Percentiles rank a stretch among this genome's conserved stretches.
phyloP scores from a whole-genome alignment of 1,284 basidiomycete genomes.

The Vanrija pseudolonga region DNA sequence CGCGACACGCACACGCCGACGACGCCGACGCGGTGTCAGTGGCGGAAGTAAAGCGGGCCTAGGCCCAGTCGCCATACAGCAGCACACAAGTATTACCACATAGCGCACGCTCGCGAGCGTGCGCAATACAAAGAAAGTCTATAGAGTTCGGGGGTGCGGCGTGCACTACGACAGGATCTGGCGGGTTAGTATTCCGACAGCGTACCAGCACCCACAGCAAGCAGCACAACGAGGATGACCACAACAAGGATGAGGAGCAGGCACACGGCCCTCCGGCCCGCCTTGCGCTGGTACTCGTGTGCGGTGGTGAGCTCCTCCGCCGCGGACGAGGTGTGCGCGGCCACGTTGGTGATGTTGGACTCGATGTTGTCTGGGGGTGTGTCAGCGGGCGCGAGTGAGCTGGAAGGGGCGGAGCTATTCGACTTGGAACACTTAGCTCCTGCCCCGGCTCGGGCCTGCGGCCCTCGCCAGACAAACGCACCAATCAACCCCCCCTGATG shows the following conservation, averaged over 20 bases:
- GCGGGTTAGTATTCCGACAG: not conserved
- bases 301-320: conserved; percentile 85
- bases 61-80: too few relatives aligned
- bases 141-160: not conserved
- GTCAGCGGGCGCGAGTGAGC: not conserved
- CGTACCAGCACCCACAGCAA: conserved; percentile 66
- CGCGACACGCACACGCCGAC: too few relatives aligned
- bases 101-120: not conserved
- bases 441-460: not conserved
- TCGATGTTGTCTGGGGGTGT: conserved; percentile 84
- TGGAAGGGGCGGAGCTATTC: not conserved
- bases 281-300: conserved; percentile 90
- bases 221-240: conserved; percentile 81
- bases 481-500: conserved; percentile 95
- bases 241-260: conserved; percentile 82
- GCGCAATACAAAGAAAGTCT: not conserved
- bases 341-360: conserved; percentile 84
- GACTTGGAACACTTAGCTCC: not conserved
- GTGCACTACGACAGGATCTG: conserved; percentile 28
- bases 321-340: conserved; percentile 77
- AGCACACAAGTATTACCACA: not conserved
- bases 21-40: too few relatives aligned
- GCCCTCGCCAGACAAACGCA: conserved; percentile 49
- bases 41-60: too few relatives aligned
- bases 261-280: conserved; percentile 83